phyloP scores from a whole-genome alignment of 225 moss, liverwort and hornwort genomes.

The Lunularia cruciata region DNA sequence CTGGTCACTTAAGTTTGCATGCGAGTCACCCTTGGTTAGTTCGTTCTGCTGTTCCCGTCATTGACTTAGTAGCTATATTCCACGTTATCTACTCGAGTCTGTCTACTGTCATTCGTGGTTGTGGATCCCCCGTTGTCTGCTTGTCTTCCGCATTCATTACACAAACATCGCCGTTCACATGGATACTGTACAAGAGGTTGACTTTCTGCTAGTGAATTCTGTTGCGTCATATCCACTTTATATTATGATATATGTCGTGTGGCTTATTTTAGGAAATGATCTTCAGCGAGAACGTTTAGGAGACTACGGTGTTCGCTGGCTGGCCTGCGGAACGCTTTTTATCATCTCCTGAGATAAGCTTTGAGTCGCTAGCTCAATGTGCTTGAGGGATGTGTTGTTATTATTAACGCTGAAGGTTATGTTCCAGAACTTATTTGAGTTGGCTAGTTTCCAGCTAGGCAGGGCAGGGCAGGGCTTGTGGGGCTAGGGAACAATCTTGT shows the following conservation, averaged over 20 bases:
- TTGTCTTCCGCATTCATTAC: no score
- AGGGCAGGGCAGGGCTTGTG: slow-evolving; percentile 30
- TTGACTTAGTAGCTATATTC: no score
- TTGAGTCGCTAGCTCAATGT: slow-evolving; percentile 3
- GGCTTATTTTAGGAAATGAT: slow-evolving; percentile 72
- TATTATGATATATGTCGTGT: background rate
- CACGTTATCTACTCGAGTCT: no score
- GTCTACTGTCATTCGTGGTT: no score
- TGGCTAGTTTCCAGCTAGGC: slow-evolving; percentile 13
- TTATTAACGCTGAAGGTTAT: slow-evolving; percentile 19
- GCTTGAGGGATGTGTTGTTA: slow-evolving; percentile 14
- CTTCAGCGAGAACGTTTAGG: slow-evolving; percentile 72
- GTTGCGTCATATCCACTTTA: no score
- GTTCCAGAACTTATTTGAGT: slow-evolving; percentile 10
- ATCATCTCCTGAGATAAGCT: slow-evolving; percentile 11
- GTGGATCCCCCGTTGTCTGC: no score
- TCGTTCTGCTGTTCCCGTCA: no score
- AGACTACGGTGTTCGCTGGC: background rate
- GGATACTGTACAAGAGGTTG: no score
- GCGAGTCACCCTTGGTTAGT: no score
- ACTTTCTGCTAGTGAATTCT: no score
- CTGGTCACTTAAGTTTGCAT: no score
- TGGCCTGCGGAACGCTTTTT: slow-evolving; percentile 13
- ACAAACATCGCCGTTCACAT: no score
- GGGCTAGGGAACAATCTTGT: slow-evolving; percentile 26